These are phyloP conservation scores for Alternaria infectoria DNA, from an alignment of 2,329 filamentous ascomycete genomes.

Conservation along the genomic window DNA sequence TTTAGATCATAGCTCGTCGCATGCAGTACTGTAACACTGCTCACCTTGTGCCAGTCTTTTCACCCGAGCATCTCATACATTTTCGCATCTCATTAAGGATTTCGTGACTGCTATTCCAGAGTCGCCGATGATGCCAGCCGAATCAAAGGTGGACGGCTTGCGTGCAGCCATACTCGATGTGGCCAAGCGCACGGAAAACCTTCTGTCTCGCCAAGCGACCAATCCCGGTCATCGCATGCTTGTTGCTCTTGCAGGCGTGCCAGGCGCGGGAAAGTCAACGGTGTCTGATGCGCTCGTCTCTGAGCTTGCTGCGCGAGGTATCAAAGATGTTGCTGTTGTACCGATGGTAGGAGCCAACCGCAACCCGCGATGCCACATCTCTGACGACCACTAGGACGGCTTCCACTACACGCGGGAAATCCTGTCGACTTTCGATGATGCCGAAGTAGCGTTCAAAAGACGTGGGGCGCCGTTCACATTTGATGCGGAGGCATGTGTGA, in stretches of 20 bases:
- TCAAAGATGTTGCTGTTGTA: conserved; percentile 28
- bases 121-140: conserved; percentile 13
- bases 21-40: background rate
- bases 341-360: conserved; percentile 26
- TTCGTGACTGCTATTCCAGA: background rate
- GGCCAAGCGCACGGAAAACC: conserved; percentile 23
- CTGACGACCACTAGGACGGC: conserved; percentile 26
- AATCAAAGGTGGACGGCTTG: conserved; percentile 11
- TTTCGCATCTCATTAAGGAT: background rate
- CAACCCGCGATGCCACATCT: background rate
- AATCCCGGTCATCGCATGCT: conserved; percentile 29
- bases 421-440: conserved; percentile 25
- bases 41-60: background rate
- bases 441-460: conserved; percentile 27
- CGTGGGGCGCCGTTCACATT: conserved; percentile 38
- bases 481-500: conserved; percentile 26
- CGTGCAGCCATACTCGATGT: conserved; percentile 23
- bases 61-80: background rate
- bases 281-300: conserved; percentile 28
- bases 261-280: conserved; percentile 36
- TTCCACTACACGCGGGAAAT: conserved; percentile 32
- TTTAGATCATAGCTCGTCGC: background rate
- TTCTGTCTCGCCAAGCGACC: conserved; percentile 26
- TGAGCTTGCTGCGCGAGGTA: conserved; percentile 24
- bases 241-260: conserved; percentile 35